A percentile compares a stretch with the other conserved stretches of the same genome.
These are phyloP conservation scores for Boechera divaricarpa DNA, from an alignment of 345 rosid species.

Conservation along the genomic window DNA sequence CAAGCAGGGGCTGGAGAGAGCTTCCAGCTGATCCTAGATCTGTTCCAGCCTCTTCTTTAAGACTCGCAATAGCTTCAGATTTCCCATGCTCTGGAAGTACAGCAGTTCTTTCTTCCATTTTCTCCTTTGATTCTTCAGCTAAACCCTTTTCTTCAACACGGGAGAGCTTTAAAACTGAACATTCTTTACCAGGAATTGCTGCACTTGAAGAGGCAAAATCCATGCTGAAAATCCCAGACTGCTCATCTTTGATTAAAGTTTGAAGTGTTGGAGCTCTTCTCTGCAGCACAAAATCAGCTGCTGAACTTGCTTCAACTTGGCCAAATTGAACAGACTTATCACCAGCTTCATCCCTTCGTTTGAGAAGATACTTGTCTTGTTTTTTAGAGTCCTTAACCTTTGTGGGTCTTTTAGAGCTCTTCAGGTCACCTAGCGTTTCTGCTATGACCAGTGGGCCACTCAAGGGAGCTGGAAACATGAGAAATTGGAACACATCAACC, in stretches of 20 bases:
- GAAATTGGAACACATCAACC: slow-evolving; percentile 27
- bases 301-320: slow-evolving; percentile 51
- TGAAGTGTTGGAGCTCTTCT: slow-evolving; percentile 58
- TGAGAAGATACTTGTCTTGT: slow-evolving; percentile 80
- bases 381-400: slow-evolving; percentile 82
- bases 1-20: slow-evolving; percentile 46
- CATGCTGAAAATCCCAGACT: slow-evolving; percentile 43
- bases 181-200: slow-evolving; percentile 47
- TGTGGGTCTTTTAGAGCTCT: slow-evolving; percentile 61
- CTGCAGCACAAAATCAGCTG: slow-evolving; percentile 69
- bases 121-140: slow-evolving; percentile 40
- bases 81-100: slow-evolving; percentile 47
- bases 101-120: slow-evolving; percentile 37
- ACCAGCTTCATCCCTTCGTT: slow-evolving; percentile 73
- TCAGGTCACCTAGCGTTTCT: slow-evolving; percentile 70
- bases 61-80: slow-evolving; percentile 43
- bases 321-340: slow-evolving; percentile 46
- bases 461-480: slow-evolving; percentile 74
- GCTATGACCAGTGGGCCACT: slow-evolving; percentile 96
- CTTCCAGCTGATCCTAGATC: slow-evolving; percentile 47
- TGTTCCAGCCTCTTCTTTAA: slow-evolving; percentile 48
- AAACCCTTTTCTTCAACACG: slow-evolving; percentile 41
- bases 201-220: slow-evolving; percentile 49
- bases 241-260: slow-evolving; percentile 49
- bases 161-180: slow-evolving; percentile 42